phyloP scores from a whole-genome alignment of 441 rosid species.

The Cnidoscolus chayamansa region DNA sequence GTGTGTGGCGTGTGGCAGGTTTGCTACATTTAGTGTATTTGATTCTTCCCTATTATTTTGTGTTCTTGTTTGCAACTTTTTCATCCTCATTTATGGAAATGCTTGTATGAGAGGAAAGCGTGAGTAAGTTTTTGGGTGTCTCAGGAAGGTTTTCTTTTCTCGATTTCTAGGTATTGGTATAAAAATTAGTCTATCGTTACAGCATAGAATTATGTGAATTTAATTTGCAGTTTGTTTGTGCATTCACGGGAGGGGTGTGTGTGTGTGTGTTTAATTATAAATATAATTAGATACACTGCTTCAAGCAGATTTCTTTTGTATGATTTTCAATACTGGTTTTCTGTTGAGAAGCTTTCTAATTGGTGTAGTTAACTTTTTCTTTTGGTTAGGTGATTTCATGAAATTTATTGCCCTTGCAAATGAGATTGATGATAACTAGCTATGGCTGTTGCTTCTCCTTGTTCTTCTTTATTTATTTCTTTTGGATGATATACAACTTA shows the following conservation, averaged over 20 bases:
- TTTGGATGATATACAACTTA: background rate
- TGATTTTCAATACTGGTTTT: background rate
- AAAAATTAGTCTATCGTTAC: background rate
- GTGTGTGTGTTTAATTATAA: background rate
- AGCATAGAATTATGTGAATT: background rate
- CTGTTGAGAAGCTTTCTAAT: background rate
- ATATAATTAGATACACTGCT: background rate
- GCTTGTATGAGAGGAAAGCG: background rate
- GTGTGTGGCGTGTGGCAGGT: constrained; percentile 89
- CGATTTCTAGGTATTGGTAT: no score
- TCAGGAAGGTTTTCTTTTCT: no score
- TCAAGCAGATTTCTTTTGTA: background rate
- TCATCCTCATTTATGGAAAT: background rate
- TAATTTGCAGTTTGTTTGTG: background rate
- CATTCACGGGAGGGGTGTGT: background rate
- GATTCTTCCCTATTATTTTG: constrained; percentile 17
- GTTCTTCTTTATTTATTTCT: constrained; percentile 5
- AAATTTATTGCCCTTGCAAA: background rate
- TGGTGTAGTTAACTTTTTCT: background rate
- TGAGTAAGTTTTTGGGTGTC: no score
- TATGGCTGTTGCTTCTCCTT: background rate
- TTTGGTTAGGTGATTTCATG: constrained; percentile 7
- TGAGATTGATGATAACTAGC: background rate
- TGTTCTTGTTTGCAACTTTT: background rate
- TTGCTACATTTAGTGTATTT: constrained; percentile 36